Evolutionary conservation across 306 rosid genomes (phyloP).

Genomic region (Amphicarpaea edgeworthii): DNA sequence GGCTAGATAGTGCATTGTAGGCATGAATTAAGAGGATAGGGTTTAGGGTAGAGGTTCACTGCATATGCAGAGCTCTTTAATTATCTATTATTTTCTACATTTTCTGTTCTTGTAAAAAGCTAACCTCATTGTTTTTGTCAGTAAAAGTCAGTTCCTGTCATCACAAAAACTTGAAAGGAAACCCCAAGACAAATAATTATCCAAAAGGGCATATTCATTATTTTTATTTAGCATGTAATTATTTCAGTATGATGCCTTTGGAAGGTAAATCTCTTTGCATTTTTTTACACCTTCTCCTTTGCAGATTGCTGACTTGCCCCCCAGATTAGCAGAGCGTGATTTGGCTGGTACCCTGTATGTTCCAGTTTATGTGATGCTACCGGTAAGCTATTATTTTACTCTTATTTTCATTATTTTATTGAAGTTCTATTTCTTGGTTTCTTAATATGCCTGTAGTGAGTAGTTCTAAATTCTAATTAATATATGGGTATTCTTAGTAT

Average conservation of each 20-base stretch:
- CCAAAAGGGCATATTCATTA: constrained; percentile 13
- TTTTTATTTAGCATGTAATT: constrained; percentile 31
- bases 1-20: constrained; percentile 9
- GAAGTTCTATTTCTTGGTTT: constrained; percentile 23
- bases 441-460: constrained; percentile 38
- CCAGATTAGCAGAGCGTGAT: constrained; percentile 75
- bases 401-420: constrained; percentile 34
- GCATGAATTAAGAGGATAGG: constrained; percentile 22
- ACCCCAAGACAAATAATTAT: constrained; percentile 24
- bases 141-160: constrained; percentile 14
- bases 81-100: constrained; percentile 13
- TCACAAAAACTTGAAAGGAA: constrained; percentile 32
- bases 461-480: constrained; percentile 24
- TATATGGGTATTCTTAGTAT: constrained; percentile 18
- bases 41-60: constrained; percentile 36
- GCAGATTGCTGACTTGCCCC: constrained; percentile 68
- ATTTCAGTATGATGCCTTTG: constrained; percentile 35
- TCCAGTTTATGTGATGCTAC: constrained; percentile 94
- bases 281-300: constrained; percentile 37
- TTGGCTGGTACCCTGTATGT: constrained; percentile 75
- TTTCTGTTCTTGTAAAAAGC: constrained; percentile 6
- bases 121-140: not conserved
- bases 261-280: constrained; percentile 29
- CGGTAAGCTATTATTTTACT: constrained; percentile 62
- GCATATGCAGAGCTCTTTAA: not conserved